Percentiles rank a stretch among this genome's conserved stretches.
These are phyloP conservation scores for Castanospermum australe DNA, from an alignment of 306 rosid genomes.

Conservation along the genomic window DNA sequence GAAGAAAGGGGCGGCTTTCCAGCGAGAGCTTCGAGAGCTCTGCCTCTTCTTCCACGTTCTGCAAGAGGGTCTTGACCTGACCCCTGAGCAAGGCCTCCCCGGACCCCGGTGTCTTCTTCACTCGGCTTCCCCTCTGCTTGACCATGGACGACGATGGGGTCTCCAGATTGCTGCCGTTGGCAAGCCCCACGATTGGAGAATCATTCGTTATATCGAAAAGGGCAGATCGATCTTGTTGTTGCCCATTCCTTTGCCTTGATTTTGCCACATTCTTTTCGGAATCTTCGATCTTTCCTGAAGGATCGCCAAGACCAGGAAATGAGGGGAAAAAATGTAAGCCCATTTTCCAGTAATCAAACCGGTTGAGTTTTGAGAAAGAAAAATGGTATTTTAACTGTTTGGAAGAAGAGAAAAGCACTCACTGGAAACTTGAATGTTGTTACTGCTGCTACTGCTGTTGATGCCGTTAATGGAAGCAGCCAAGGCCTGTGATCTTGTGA, in stretches of 20 bases:
- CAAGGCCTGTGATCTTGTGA: constrained; percentile 69
- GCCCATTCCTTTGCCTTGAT: constrained; percentile 47
- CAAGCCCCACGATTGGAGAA: constrained; percentile 92
- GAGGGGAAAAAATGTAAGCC: not conserved
- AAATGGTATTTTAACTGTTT: not conserved
- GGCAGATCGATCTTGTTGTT: constrained; percentile 64
- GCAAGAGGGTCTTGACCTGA: constrained; percentile 88
- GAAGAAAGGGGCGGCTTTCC: constrained; percentile 47
- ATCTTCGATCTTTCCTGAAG: constrained; percentile 60
- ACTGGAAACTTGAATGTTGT: constrained; percentile 62
- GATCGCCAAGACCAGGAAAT: not conserved
- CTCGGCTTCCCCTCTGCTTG: constrained; percentile 45
- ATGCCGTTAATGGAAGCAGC: constrained; percentile 4
- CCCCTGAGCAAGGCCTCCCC: constrained; percentile 93
- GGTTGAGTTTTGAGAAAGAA: not conserved
- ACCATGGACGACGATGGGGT: constrained; percentile 56
- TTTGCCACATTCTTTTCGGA: constrained; percentile 49
- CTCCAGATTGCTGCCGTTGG: constrained; percentile 44
- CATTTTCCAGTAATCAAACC: not conserved
- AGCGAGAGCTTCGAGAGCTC: constrained; percentile 58
- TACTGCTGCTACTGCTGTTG: constrained; percentile 22
- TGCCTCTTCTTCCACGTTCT: constrained; percentile 92
- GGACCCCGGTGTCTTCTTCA: constrained; percentile 81
- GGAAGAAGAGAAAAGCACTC: constrained; percentile 15
- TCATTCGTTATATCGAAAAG: constrained; percentile 83